phyloP scores from a whole-genome alignment of 2,329 filamentous ascomycete species.

The Mycogone perniciosa region DNA sequence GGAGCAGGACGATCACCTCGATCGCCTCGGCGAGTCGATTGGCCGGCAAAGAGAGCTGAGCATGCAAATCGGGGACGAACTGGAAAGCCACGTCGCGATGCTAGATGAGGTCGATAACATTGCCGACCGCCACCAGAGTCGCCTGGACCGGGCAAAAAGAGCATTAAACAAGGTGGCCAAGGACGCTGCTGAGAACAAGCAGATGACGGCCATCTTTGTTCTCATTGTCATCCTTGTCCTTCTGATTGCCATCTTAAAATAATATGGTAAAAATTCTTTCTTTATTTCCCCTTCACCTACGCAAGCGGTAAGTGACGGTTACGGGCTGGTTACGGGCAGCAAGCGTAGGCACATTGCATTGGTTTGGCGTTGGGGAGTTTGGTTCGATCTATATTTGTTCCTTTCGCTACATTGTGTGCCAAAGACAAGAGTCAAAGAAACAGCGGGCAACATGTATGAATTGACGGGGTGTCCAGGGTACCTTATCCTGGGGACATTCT shows the following conservation, averaged over 20 bases:
- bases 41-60: constrained; percentile 84
- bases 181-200: constrained; percentile 78
- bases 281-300: background rate
- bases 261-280: constrained; percentile 8
- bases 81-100: constrained; percentile 83
- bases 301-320: background rate
- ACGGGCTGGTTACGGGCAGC: background rate
- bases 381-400: background rate
- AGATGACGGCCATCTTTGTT: constrained; percentile 73
- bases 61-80: constrained; percentile 93
- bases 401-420: background rate
- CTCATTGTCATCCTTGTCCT: constrained; percentile 78
- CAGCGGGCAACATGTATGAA: background rate
- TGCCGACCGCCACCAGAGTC: constrained; percentile 72
- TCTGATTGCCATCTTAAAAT: constrained; percentile 77
- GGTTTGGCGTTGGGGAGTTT: background rate
- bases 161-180: constrained; percentile 65
- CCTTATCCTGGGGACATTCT: background rate
- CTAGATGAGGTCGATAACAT: constrained; percentile 82
- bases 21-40: constrained; percentile 78
- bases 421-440: background rate
- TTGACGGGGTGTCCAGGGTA: background rate
- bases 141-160: constrained; percentile 68
- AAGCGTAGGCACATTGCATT: background rate
- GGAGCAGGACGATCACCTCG: constrained; percentile 94